Base-by-base conservation (phyloP, 2,329 filamentous ascomycete species). In the Diaporthe citriasiana region DNA sequence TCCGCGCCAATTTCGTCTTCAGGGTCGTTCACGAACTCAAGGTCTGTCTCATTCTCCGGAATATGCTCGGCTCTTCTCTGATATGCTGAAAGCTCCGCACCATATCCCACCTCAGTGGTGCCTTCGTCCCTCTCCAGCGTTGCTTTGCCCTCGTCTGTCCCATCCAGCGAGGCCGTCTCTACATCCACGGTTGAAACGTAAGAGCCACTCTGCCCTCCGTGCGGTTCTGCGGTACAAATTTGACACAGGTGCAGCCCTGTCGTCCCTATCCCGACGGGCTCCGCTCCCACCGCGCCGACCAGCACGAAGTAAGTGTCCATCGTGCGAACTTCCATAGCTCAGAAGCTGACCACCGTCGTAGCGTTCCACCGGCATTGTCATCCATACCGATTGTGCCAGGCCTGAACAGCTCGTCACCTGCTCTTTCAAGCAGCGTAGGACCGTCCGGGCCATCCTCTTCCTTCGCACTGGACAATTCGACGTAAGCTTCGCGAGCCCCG, bases 171-270 rank as follows among this genome's bases (percentile, higher is more conserved):
- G 33, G 13, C 55, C 9, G 4, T 40, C 10, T 40, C 71, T 17
- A 27, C 17, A 19, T 47, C 55, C 25, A 51, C 53, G 25, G 35
- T 45, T 22, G 72, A 75, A 70, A 74, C 51, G 74, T 75, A 65
- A 75, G 72, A 42, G 15, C 40, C 15, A 13, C 68, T 42, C 60
- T 47, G 17, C 53, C 56, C 45, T 25, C 6, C 51, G 12, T 50
- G 22, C 7, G 55, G 68, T 68, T 72, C 60, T 72, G 33, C 68
- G 72, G 72, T 75, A 75, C 74, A 74, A 75, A 75, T 75, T 75
- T 75, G 74, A 75, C 74, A 75, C 68, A 75, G 74, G 72, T 75
- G 74, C 50, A 75, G 74, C 56, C 60, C 68, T 33, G 72, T 63
- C 38, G 60, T 50, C 33, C 56, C 69, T 19, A 50, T 57, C 38